These are phyloP conservation scores for Cystobasidiaceae sp. DNA, from an alignment of 1,284 basidiomycete species.

Conservation along the genomic window DNA sequence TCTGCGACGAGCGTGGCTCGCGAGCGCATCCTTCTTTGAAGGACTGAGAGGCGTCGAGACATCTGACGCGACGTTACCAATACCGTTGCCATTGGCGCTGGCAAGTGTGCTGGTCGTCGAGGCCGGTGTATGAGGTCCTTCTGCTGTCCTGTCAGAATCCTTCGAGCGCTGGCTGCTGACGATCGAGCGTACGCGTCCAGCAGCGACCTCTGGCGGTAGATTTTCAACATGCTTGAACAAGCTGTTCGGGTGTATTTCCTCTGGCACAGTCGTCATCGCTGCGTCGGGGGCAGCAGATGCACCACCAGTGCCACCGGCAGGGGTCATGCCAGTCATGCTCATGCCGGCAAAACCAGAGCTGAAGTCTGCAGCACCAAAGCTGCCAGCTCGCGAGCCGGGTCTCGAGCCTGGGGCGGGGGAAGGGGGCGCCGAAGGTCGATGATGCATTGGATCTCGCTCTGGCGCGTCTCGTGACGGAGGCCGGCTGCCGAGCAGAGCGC, in stretches of 20 bases:
- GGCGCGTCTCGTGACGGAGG: slow-evolving; percentile 27
- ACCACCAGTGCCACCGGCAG: not conserved
- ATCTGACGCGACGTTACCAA: not conserved
- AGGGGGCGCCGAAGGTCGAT: slow-evolving; percentile 13
- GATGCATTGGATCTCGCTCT: slow-evolving; percentile 31
- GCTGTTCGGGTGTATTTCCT: not conserved
- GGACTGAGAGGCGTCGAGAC: not conserved
- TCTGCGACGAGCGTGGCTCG: not conserved
- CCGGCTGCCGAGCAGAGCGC: slow-evolving; percentile 16
- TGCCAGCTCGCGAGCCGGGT: not conserved
- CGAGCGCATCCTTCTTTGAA: not conserved
- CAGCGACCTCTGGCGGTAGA: slow-evolving; percentile 17
- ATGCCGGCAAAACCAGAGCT: not conserved
- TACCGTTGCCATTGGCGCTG: not conserved
- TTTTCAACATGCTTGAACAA: slow-evolving; percentile 24
- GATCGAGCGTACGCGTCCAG: slow-evolving; percentile 16
- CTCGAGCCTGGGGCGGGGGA: slow-evolving; percentile 13
- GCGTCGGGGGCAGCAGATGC: not conserved
- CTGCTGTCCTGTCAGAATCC: slow-evolving; percentile 7
- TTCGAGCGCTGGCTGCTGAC: slow-evolving; percentile 6
- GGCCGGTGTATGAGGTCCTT: not conserved
- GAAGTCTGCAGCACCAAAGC: not conserved
- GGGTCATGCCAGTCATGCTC: not conserved
- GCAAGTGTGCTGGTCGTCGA: not conserved
- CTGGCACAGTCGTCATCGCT: not conserved